Base-by-base conservation (phyloP, 164 flowering plant species). In the Euptelea pleiosperma region DNA sequence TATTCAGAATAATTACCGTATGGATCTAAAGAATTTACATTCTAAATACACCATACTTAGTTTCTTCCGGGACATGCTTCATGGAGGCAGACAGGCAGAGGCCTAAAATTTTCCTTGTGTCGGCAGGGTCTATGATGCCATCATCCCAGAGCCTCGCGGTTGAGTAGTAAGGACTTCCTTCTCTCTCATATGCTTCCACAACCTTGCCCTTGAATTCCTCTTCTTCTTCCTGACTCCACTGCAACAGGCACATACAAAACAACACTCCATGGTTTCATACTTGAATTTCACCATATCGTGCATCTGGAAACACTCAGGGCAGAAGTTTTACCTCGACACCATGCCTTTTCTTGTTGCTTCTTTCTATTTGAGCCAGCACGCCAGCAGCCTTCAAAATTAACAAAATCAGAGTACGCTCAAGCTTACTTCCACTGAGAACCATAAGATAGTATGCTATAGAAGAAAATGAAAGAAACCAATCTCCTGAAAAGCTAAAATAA, bases 111-210 rank as follows among this genome's bases (percentile, higher is more conserved):
- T 74, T 85, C 55, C 96, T 73, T 16, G 96, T 88, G 66, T 94
- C 99, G 4, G 96, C 93, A 0, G 99, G 97, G 65, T 94, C 96
- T 21, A 94, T 85, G 43, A 94, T 68, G 28, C 99, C 99, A 53
- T 94, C 99, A 31, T 94, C 97, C 99, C 99, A 94, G 1, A 94
- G 83, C 75, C 97, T 81, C 2, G 96, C 89, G 8, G 97, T 89
- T 16, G 99, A 85, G 72, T 83, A 94, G 67, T 82, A 91, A n/a
- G 92, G 71, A 42, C 71, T 80, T 26, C 86, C 91, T 64, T 91
- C 99, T 74, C 64, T 75, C 40, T 94, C 96, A 37, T 89, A 94
- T 45, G 90, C 87, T 59, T 89, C 90, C 43, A 85, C 82, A 5
- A 85, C 89, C 72, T 73, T 82, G 11, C 71, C 63, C 76, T 84